Evolutionary conservation across 78 protist genomes (phyloP).

Genomic region (Planoprotostelium fungivorum): DNA sequence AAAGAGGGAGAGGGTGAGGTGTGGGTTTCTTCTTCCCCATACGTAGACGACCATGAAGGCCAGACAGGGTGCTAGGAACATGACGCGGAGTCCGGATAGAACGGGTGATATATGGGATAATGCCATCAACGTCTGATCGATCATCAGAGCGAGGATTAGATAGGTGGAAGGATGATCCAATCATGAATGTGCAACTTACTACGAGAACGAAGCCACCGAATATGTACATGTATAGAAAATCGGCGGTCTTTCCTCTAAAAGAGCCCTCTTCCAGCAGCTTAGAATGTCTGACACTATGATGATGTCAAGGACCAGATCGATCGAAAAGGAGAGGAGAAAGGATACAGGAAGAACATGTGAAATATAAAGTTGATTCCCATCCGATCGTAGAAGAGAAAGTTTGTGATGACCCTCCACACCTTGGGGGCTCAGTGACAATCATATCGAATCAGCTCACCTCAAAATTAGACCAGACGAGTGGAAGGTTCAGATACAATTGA

Average conservation of each 20-base stretch:
- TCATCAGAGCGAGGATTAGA: too few species aligned
- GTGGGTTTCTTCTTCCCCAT: constrained; percentile 61
- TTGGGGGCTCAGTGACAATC: neutral
- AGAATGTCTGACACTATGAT: constrained; percentile 53
- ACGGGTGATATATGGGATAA: neutral
- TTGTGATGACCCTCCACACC: constrained; percentile 55
- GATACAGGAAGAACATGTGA: constrained; percentile 66
- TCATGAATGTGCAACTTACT: constrained; percentile 13
- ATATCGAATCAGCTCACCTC: neutral
- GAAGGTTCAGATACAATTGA: constrained; percentile 40
- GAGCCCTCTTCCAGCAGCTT: constrained; percentile 51
- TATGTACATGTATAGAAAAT: constrained; percentile 57
- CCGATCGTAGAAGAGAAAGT: constrained; percentile 47
- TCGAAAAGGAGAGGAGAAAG: neutral
- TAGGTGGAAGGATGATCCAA: neutral
- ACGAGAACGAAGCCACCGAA: constrained; percentile 43
- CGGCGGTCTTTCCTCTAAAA: constrained; percentile 65
- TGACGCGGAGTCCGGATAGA: neutral
- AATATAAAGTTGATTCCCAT: constrained; percentile 39
- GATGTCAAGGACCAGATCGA: neutral
- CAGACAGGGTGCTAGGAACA: constrained; percentile 51
- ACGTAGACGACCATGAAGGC: constrained; percentile 66
- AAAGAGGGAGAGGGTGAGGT: constrained; percentile 47
- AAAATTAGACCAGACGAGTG: constrained; percentile 16
- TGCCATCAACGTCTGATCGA: neutral